Evolutionary conservation across 2,329 filamentous ascomycete species (phyloP).

Genomic region (Penicillium expansum): DNA sequence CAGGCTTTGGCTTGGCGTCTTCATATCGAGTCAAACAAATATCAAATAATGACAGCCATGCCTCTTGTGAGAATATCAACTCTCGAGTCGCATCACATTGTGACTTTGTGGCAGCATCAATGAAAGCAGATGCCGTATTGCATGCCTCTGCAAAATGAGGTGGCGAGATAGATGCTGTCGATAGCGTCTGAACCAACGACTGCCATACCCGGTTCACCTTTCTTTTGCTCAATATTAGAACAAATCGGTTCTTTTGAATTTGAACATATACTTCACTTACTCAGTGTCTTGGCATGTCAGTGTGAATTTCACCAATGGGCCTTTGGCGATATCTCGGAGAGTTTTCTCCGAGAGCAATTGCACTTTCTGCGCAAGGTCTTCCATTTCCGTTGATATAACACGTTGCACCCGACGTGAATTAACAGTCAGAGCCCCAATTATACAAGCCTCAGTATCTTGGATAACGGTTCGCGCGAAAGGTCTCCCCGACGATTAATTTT

Average conservation of each 20-base stretch:
- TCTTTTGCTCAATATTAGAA: slow-evolving; percentile 21
- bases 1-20: slow-evolving; percentile 44
- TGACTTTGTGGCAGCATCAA: slow-evolving; percentile 39
- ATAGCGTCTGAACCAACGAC: slow-evolving; percentile 43
- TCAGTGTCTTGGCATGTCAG: slow-evolving; percentile 30
- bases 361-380: slow-evolving; percentile 34
- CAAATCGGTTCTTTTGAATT: background rate
- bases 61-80: slow-evolving; percentile 34
- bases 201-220: slow-evolving; percentile 39
- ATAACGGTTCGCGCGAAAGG: slow-evolving; percentile 6
- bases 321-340: slow-evolving; percentile 35
- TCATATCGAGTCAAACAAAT: slow-evolving; percentile 42
- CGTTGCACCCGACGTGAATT: slow-evolving; percentile 12
- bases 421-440: slow-evolving; percentile 21
- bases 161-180: slow-evolving; percentile 37
- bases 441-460: slow-evolving; percentile 15
- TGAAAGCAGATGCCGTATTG: slow-evolving; percentile 46
- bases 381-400: slow-evolving; percentile 25
- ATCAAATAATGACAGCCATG: slow-evolving; percentile 43
- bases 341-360: slow-evolving; percentile 36
- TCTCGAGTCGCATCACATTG: slow-evolving; percentile 29
- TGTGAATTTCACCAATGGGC: slow-evolving; percentile 36
- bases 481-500: slow-evolving; percentile 13
- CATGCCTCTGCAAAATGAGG: slow-evolving; percentile 44
- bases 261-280: slow-evolving; percentile 25